A percentile compares a stretch with the other conserved stretches of the same genome.
phyloP scores from a whole-genome alignment of 108 stramenopile species.

The Cyclotella atomus region DNA sequence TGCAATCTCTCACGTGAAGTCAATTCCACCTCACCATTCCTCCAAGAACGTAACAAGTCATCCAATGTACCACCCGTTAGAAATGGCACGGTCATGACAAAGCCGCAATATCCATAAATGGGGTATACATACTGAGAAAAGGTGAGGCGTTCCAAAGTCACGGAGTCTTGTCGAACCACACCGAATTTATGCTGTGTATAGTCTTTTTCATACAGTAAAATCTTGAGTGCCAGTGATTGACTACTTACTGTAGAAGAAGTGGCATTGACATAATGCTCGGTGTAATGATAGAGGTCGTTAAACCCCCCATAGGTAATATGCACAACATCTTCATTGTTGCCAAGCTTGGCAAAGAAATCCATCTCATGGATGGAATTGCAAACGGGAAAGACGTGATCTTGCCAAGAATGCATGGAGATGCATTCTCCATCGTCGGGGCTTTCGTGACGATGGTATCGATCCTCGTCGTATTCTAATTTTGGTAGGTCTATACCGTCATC shows the following conservation, averaged over 20 bases:
- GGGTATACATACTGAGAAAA: slow-evolving; percentile 20
- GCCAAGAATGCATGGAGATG: slow-evolving; percentile 17
- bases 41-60: slow-evolving; percentile 9
- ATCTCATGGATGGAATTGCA: slow-evolving; percentile 16
- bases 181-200: slow-evolving; percentile 48
- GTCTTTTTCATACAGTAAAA: slow-evolving; percentile 24
- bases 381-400: not conserved
- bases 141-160: slow-evolving; percentile 43
- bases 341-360: slow-evolving; percentile 2
- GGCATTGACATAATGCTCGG: not conserved
- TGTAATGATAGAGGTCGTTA: slow-evolving; percentile 11
- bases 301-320: not conserved
- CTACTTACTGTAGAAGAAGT: not conserved
- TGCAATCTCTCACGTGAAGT: slow-evolving; percentile 20
- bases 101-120: slow-evolving; percentile 47
- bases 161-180: slow-evolving; percentile 41
- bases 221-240: slow-evolving; percentile 35
- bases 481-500: not conserved
- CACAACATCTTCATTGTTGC: not conserved
- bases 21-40: slow-evolving; percentile 9
- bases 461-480: not conserved
- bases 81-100: slow-evolving; percentile 28
- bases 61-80: slow-evolving; percentile 28
- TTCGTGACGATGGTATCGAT: not conserved
- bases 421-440: slow-evolving; percentile 12